Evolutionary conservation across 129 eudicot genomes (phyloP).

Genomic region (Chrysanthemum lavandulifolium): DNA sequence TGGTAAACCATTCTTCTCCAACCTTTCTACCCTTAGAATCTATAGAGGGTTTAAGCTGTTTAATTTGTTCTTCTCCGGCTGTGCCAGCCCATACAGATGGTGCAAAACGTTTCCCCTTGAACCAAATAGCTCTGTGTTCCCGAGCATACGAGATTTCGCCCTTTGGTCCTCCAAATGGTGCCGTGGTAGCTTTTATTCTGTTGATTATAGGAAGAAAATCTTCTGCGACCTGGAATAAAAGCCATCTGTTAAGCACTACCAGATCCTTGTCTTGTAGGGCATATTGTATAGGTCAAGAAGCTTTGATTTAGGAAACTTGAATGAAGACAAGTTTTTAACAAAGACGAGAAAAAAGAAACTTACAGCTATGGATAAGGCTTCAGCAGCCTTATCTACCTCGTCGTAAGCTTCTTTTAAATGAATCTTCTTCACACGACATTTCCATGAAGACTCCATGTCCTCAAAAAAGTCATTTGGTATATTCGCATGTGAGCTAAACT

Average conservation of each 20-base stretch:
- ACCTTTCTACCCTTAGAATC: constrained; percentile 95
- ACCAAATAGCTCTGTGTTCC: constrained; percentile 93
- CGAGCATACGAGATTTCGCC: constrained; percentile 91
- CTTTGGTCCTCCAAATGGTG: constrained; percentile 85
- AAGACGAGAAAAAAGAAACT: constrained; percentile 22
- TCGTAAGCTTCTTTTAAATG: constrained; percentile 70
- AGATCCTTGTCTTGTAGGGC: constrained; percentile 16
- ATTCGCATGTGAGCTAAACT: constrained; percentile 39
- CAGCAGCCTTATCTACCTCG: constrained; percentile 84
- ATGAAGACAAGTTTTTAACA: not conserved
- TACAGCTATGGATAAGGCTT: constrained; percentile 76
- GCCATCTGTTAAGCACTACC: constrained; percentile 16
- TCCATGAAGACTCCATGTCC: constrained; percentile 94
- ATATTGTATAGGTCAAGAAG: too few relatives aligned
- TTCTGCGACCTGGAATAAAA: constrained; percentile 56
- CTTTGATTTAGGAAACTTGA: too few relatives aligned
- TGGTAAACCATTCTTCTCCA: constrained; percentile 98
- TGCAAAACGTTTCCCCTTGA: constrained; percentile 82
- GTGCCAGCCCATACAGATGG: constrained; percentile 84
- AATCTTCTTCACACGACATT: constrained; percentile 82
- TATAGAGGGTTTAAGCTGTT: constrained; percentile 67
- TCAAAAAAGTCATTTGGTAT: constrained; percentile 86
- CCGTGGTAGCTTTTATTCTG: constrained; percentile 74
- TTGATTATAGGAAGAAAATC: constrained; percentile 79
- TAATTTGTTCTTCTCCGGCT: constrained; percentile 87